Conservation (phyloP, 805 yeast genomes). For the Metahyphopichia silvanorum region DNA sequence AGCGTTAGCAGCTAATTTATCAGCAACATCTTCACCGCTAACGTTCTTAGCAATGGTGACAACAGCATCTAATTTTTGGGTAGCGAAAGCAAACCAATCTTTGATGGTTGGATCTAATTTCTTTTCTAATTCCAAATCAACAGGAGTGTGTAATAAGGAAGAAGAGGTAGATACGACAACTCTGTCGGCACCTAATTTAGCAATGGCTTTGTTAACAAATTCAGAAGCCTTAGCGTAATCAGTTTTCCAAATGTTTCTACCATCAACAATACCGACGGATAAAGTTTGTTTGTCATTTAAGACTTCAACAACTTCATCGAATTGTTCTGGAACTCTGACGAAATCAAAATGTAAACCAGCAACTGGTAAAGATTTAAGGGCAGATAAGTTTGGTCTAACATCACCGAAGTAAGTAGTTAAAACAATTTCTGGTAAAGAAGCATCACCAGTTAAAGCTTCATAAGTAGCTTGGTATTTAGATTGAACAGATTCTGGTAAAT, state of each 20-base stretch:
- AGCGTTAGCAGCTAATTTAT: conserved; percentile 80
- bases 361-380: conserved; percentile 88
- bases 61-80: conserved; percentile 92
- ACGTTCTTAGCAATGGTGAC: conserved; percentile 86
- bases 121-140: conserved; percentile 87
- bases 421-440: conserved; percentile 71
- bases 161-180: conserved; percentile 94
- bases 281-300: conserved; percentile 69
- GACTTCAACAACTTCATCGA: conserved; percentile 72
- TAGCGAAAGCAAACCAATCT: conserved; percentile 98
- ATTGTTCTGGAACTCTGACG: conserved; percentile 94
- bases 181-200: conserved; percentile 79
- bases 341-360: conserved; percentile 96
- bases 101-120: conserved; percentile 88
- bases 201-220: conserved; percentile 77
- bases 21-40: conserved; percentile 77
- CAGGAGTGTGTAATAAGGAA: conserved; percentile 97
- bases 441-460: conserved; percentile 64
- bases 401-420: conserved; percentile 97
- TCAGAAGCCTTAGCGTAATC: conserved; percentile 85
- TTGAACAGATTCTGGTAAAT: conserved; percentile 80
- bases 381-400: conserved; percentile 91
- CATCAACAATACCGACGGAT: conserved; percentile 97
- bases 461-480: conserved; percentile 87
- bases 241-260: conserved; percentile 99